These are phyloP conservation scores for Sarcodon aspratus DNA, from an alignment of 768 basidiomycete species.

Conservation along the genomic window DNA sequence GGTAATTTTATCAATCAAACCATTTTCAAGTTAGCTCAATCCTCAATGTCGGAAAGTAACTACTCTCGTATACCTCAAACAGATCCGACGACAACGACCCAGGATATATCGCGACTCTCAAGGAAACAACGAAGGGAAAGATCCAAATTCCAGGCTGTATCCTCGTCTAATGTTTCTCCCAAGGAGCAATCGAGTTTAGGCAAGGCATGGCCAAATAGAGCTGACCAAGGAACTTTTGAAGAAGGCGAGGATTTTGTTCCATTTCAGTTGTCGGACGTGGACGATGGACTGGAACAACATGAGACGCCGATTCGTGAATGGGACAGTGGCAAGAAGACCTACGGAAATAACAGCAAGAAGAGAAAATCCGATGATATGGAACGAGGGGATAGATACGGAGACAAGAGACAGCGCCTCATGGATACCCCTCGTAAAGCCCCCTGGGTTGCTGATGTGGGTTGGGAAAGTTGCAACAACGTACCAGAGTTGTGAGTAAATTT, in stretches of 20 bases:
- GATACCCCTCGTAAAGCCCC: slow-evolving; percentile 40
- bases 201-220: not conserved
- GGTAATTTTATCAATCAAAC: too few species aligned
- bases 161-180: not conserved
- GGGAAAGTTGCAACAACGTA: slow-evolving; percentile 65
- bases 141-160: not conserved
- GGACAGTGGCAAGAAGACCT: slow-evolving; percentile 12
- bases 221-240: not conserved
- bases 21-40: too few species aligned
- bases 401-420: slow-evolving; percentile 39
- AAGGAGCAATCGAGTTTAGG: not conserved
- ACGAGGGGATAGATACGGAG: slow-evolving; percentile 39
- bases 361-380: slow-evolving; percentile 40
- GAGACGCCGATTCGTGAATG: slow-evolving; percentile 11
- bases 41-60: not conserved
- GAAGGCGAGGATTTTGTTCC: slow-evolving; percentile 18
- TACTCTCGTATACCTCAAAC: not conserved
- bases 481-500: slow-evolving; percentile 62
- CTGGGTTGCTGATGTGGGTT: slow-evolving; percentile 64
- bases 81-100: not conserved
- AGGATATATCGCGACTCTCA: not conserved
- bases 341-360: slow-evolving; percentile 12
- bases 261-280: slow-evolving; percentile 16
- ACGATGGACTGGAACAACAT: slow-evolving; percentile 6
- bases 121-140: too few species aligned